Evolutionary conservation across 2,329 filamentous ascomycete genomes (phyloP), one percentile per base, ranked within the genome.

Genomic region (Trichocomaceae sp.): DNA sequence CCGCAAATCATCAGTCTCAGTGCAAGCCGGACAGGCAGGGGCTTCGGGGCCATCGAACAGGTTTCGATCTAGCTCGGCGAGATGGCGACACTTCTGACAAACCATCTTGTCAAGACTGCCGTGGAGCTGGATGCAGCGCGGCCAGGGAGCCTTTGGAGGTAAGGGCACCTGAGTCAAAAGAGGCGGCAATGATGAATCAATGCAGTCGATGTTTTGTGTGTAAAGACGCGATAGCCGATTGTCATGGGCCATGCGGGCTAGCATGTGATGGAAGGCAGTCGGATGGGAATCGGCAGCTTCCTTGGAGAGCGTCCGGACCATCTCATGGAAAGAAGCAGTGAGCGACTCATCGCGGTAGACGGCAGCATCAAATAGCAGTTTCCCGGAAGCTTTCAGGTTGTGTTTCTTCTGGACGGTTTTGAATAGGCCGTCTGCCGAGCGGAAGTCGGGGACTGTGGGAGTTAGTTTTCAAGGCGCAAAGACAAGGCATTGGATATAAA

Each of bases 81-180:
- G 78, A 57, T 87, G 78, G 61, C 84, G 82, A 70, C 93, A 99
- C 70, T 97, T 97, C 45, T 90, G 90, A 72, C 93, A 99, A 15
- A 95, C 87, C 92, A 97, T 97, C 69, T 96, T 93, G 64, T 90
- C 85, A 35, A 99, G 79, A 17, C 92, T 91, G 37, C 93, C 93
- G 64, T 99, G 93, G 8, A 99, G 80, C 70, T 97, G 93, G 58
- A 99, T 83, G 0, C 93, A 95, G 61, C 84, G 84, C 2, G 93
- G 93, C 93, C 93, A 99, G 15, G 91, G 91, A 0, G 85, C 90
- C 68, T 93, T 95, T 60, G 82, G 79, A 58, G 85, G 86, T 12
- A 99, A 78, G 1, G 93, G 93, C 1, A 96, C 84, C 50, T 81
- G 80, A 0, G 93, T 97, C 23, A 81, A 79, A 8, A 99, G 77